A percentile compares a stretch with the other conserved stretches of the same genome.
Evolutionary conservation across 495 filamentous ascomycete species (phyloP).

Genomic region (Neurospora terricola): DNA sequence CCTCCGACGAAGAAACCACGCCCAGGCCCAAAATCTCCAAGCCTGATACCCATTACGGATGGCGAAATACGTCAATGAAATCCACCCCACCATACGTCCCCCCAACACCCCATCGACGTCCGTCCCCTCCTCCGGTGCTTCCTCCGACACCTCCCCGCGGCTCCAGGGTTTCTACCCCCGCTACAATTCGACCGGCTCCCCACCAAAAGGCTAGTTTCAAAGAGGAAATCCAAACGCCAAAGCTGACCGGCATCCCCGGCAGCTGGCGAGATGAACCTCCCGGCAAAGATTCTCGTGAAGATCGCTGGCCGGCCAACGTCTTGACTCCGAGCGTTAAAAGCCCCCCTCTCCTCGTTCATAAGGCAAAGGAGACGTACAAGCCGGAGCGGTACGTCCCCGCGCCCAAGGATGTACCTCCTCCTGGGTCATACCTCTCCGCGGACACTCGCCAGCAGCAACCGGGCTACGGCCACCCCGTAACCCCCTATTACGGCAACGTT

Average conservation of each 20-base stretch:
- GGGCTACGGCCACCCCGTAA: not conserved
- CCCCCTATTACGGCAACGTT: not conserved
- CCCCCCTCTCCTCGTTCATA: fast-evolving
- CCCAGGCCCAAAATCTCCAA: not conserved
- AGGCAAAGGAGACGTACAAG: not conserved
- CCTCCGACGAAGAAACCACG: not conserved
- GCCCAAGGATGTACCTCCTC: not conserved
- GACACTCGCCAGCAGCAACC: not conserved
- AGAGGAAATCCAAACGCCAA: too few relatives aligned
- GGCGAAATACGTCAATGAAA: not conserved
- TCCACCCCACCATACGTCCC: not conserved
- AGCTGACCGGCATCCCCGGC: not conserved
- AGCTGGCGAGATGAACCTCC: not conserved
- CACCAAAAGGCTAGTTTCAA: too few relatives aligned
- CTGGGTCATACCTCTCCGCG: not conserved
- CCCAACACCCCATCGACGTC: not conserved
- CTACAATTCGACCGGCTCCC: too few relatives aligned
- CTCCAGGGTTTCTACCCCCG: not conserved
- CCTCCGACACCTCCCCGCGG: not conserved
- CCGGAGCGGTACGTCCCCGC: not conserved
- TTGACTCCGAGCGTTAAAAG: not conserved
- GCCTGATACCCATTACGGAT: fast-evolving
- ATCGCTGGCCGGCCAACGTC: not conserved
- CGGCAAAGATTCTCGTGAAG: not conserved
- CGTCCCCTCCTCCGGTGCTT: fast-evolving